Evolutionary conservation across 106 monocot species (phyloP), one percentile per base, ranked within the genome.

Genomic region (Agapanthus africanus): DNA sequence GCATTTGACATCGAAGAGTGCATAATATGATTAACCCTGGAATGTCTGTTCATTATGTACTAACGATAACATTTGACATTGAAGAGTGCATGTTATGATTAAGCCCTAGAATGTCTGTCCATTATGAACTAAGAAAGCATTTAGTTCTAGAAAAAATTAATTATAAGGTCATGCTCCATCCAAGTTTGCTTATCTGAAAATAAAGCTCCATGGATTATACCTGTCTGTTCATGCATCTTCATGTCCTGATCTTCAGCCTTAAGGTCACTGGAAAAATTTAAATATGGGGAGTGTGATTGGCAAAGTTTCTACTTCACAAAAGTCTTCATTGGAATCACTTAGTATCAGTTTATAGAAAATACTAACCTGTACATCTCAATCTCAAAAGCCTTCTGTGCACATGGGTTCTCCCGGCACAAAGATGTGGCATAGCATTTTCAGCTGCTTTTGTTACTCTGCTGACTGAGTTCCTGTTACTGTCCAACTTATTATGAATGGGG

Each of bases 371-470:
- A 33, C 19, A 25, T 63, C 39, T 67, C 72, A 57, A 71, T 65
- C 30, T 65, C 59, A 50, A 95, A 91, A 0, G 72, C 75, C 66
- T 68, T 73, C 71, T 22, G 83, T 57, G 85, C 87, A 74, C 54
- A 81, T 27, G 81, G 68, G 33, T 75, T 85, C 63, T 95, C 91
- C 59, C 67, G 73, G 51, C 83, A 80, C 44, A 95, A 67, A 62
- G 79, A 77, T 41, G 38, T 46, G 59, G 84, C 71, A n/a, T n/a
- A 54, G 88, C 81, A 46, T 85, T 79, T 37, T 83, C 91, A 31
- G 37, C 51, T 50, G 28, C 49, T 79, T 77, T 72, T 13, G n/a
- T n/a, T n/a, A n/a, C n/a, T n/a, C n/a, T n/a, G n/a, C 33, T 70
- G 61, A 16, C 57, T 32, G 60, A 47, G 33, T 41, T 73, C 36